Conservation (phyloP, 2,329 filamentous ascomycete species). For the Lachnum nothofagi region DNA sequence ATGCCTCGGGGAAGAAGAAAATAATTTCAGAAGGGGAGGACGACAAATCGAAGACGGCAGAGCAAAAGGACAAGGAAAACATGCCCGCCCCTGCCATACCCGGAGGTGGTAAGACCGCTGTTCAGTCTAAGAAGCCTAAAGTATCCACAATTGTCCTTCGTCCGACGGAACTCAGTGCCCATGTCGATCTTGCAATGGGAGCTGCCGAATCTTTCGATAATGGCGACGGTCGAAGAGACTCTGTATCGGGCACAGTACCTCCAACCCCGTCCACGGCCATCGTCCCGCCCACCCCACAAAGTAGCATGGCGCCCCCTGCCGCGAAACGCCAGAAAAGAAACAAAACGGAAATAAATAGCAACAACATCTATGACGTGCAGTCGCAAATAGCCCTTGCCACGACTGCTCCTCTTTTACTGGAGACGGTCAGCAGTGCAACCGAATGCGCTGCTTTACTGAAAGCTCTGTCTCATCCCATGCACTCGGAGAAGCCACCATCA, state of each 20-base stretch:
- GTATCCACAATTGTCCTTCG: conserved; percentile 77
- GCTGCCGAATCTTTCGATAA: conserved; percentile 58
- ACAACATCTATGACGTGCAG: conserved; percentile 70
- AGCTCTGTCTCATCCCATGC: conserved; percentile 68
- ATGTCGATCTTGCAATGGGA: conserved; percentile 72
- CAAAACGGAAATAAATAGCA: conserved; percentile 70
- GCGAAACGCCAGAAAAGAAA: conserved; percentile 65
- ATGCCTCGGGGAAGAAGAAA: conserved; percentile 30
- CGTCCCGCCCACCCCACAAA: conserved; percentile 55
- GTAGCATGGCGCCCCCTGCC: conserved; percentile 49
- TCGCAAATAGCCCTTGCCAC: conserved; percentile 69
- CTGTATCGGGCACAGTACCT: conserved; percentile 42
- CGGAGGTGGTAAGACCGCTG: conserved; percentile 37
- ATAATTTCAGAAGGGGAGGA: conserved; percentile 29
- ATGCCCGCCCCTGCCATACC: conserved; percentile 49
- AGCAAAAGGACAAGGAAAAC: conserved; percentile 54
- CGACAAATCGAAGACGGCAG: conserved; percentile 29
- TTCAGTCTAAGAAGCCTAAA: conserved; percentile 51
- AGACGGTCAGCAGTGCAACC: conserved; percentile 64
- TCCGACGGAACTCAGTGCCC: conserved; percentile 70
- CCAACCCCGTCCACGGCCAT: conserved; percentile 64
- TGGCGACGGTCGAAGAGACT: conserved; percentile 43
- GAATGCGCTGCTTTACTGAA: conserved; percentile 70
- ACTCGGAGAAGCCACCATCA: conserved; percentile 69
- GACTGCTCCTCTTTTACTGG: conserved; percentile 68